Evolutionary conservation across 2,329 filamentous ascomycete species (phyloP).

Genomic region (Epichloe uncinata): DNA sequence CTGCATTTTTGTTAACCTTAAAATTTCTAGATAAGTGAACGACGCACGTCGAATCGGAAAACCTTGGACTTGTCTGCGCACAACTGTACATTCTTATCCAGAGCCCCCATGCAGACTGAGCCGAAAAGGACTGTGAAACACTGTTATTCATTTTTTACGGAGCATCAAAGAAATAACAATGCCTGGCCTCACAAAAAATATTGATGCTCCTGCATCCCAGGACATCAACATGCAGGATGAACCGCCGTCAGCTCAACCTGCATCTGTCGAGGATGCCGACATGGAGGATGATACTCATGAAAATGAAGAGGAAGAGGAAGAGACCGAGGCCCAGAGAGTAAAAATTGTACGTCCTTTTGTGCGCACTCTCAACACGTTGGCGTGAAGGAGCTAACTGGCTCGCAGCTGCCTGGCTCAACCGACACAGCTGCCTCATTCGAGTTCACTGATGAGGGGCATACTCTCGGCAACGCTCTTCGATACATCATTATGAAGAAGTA

Average conservation of each 20-base stretch:
- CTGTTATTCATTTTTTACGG: too few species aligned
- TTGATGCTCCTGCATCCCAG: slow-evolving; percentile 17
- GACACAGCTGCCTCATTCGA: slow-evolving; percentile 90
- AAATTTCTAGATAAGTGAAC: slow-evolving; percentile 6
- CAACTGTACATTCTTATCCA: not conserved
- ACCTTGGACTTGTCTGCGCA: not conserved
- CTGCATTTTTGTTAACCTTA: not conserved
- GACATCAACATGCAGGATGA: slow-evolving; percentile 33
- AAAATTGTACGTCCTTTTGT: slow-evolving; percentile 38
- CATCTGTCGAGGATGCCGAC: slow-evolving; percentile 21
- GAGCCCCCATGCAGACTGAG: too few species aligned
- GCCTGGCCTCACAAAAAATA: slow-evolving; percentile 26
- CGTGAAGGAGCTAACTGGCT: not conserved
- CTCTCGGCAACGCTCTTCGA: slow-evolving; percentile 81
- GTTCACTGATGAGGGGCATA: slow-evolving; percentile 88
- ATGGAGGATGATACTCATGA: slow-evolving; percentile 16
- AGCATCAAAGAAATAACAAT: slow-evolving; percentile 12
- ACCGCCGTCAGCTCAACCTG: slow-evolving; percentile 24
- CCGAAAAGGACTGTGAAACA: too few species aligned
- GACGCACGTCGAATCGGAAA: not conserved
- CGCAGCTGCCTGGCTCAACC: slow-evolving; percentile 68
- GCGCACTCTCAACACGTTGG: not conserved
- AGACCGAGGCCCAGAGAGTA: slow-evolving; percentile 41
- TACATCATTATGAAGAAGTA: slow-evolving; percentile 99
- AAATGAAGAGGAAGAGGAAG: slow-evolving; percentile 29